A percentile compares a stretch with the other conserved stretches of the same genome.
Evolutionary conservation across 129 eudicot species (phyloP).

Genomic region (Escallonia rubra): DNA sequence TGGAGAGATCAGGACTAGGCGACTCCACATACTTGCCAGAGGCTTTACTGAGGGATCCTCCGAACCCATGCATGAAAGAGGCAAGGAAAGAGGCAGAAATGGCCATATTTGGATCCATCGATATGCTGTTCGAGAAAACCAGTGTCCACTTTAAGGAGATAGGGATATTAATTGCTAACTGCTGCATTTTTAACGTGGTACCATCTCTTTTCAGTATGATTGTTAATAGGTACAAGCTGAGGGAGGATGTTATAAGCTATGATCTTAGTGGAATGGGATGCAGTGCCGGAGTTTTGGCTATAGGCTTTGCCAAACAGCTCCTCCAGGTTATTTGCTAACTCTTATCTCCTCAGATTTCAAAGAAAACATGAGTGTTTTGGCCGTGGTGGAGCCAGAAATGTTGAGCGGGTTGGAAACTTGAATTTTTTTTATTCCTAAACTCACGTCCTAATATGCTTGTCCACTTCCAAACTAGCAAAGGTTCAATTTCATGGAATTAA

Average conservation of each 20-base stretch:
- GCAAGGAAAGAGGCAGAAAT: constrained; percentile 48
- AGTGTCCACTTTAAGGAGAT: constrained; percentile 32
- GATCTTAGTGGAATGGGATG: neutral
- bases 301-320: constrained; percentile 52
- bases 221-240: neutral
- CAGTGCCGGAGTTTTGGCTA: constrained; percentile 17
- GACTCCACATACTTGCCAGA: constrained; percentile 49
- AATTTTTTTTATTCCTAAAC: no score
- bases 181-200: constrained; percentile 34
- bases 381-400: no score
- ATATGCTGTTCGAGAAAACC: constrained; percentile 40
- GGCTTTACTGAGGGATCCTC: constrained; percentile 16
- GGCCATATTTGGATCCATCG: constrained; percentile 56
- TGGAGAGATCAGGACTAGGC: constrained; percentile 45
- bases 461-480: no score
- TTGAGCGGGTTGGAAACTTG: no score
- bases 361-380: neutral
- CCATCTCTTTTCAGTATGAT: neutral
- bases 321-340: constrained; percentile 30
- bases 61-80: constrained; percentile 15
- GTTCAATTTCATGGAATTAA: no score
- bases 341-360: neutral
- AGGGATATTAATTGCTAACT: constrained; percentile 48
- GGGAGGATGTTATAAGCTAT: neutral
- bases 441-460: no score